Base-by-base conservation (phyloP, 1,284 basidiomycete genomes). In the Violaceomyces palustris region DNA sequence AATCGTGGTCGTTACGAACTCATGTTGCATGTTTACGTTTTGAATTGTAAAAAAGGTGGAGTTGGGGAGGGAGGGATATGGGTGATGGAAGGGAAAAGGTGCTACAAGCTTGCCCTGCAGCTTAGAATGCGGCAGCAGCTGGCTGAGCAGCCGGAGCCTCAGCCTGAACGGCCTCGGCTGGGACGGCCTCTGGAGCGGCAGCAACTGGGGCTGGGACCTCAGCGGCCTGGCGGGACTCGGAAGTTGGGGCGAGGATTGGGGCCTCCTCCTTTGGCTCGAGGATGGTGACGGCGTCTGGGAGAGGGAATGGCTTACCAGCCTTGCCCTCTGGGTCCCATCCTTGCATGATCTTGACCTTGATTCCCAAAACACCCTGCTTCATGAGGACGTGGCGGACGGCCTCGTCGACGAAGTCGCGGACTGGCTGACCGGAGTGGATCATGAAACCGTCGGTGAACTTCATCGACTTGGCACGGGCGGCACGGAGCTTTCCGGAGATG, bases 311-410 rank as follows among this genome's bases (percentile, higher is more conserved):
- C 73, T 92, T 93, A 51, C 72, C 72, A 48, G 92, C 92, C 48
- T 82, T 78, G 66, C 82, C 82, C 44, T 65, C 61, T 50, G 91
- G 88, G 78, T 98, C 94, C 78, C 81, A 85, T 58, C 87, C 89
- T 79, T 93, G 92, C 93, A 98, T 97, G 78, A 99, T 98, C 81
- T 98, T 99, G 75, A 99, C 94, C 79, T 98, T 98, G 82, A 99
- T 97, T 75, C 94, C 94, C 64, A 99, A 84, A 51, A 99, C 94
- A 85, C 94, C 94, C 78, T 99, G 94, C 74, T 90, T 87, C 72
- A 99, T 85, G 72, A 98, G 83, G 69, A 98, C 94, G 81, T 99
- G 94, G 68, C 94, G 85, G 73, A 97, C 92, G 56, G 94, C 94
- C 73, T 90, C 84, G 80, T 98, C 93, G 55, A 99, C 91, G 72